A percentile compares a stretch with the other conserved stretches of the same genome.
Conservation (phyloP, 2,329 filamentous ascomycete genomes). For the Plectosphaerella plurivora region DNA sequence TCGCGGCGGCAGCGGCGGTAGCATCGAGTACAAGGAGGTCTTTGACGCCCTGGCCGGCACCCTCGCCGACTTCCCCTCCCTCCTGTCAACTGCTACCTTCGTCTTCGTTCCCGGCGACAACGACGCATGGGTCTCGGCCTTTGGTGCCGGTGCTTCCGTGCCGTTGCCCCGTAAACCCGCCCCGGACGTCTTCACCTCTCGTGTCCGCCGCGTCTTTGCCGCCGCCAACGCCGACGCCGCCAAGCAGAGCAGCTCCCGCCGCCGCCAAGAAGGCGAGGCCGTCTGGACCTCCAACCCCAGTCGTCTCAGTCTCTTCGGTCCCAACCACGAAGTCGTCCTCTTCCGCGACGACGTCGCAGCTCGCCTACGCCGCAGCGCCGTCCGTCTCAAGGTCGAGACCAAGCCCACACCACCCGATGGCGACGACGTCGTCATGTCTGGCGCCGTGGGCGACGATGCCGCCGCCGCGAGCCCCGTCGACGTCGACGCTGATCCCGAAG, state of each 20-base stretch:
- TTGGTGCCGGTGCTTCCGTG: constrained; percentile 68
- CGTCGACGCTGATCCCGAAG: constrained; percentile 34
- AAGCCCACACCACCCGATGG: constrained; percentile 28
- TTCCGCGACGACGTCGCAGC: constrained; percentile 83
- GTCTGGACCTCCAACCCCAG: constrained; percentile 89
- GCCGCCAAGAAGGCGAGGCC: constrained; percentile 51
- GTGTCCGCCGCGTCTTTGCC: constrained; percentile 76
- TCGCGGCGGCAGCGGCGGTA: constrained; percentile 67
- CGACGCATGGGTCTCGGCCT: constrained; percentile 92
- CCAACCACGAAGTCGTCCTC: constrained; percentile 79
- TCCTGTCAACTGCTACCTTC: constrained; percentile 78
- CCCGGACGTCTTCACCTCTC: constrained; percentile 85
- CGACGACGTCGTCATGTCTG: constrained; percentile 28
- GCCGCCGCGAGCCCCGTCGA: constrained; percentile 2
- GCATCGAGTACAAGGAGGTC: constrained; percentile 94
- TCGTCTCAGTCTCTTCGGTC: constrained; percentile 78
- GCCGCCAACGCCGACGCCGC: constrained; percentile 65
- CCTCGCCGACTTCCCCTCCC: constrained; percentile 75
- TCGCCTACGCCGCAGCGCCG: constrained; percentile 70
- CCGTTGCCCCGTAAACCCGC: constrained; percentile 67
- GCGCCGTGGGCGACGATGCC: constrained; percentile 16
- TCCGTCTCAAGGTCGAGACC: constrained; percentile 56
- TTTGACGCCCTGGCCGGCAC: constrained; percentile 84
- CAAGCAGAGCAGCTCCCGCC: constrained; percentile 23
- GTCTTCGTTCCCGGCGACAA: constrained; percentile 95